phyloP scores from a whole-genome alignment of 2,329 filamentous ascomycete species.

The Epichloe amarillans region DNA sequence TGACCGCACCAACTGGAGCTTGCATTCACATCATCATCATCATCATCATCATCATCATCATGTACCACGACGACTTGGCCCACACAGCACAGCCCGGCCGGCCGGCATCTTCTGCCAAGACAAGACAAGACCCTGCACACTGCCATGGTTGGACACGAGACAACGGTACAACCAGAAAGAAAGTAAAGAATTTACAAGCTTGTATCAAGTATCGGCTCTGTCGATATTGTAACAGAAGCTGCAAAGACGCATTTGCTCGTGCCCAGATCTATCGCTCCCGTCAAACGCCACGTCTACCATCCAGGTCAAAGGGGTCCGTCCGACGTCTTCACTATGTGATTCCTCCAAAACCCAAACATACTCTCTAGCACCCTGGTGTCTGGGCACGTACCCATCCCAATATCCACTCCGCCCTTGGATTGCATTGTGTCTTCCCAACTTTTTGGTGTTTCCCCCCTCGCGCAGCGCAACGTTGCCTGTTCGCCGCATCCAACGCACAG shows the following conservation, averaged over 20 bases:
- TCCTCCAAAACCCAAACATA: neutral
- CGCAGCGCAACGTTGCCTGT: neutral
- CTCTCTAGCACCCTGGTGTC: neutral
- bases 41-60: too few relatives aligned
- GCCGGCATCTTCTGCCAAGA: neutral
- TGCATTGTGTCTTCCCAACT: neutral
- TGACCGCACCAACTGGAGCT: neutral
- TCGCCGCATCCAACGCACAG: neutral
- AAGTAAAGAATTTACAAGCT: neutral
- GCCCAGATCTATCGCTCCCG: neutral
- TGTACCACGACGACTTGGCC: neutral
- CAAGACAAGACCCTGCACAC: neutral
- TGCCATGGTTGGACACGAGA: too few relatives aligned
- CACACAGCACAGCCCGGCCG: neutral
- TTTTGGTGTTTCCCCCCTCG: neutral
- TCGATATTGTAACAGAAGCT: neutral
- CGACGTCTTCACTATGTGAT: neutral
- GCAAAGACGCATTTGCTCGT: neutral
- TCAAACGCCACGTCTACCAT: conserved; percentile 1
- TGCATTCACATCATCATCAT: neutral
- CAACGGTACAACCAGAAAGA: too few relatives aligned
- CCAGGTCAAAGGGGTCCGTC: neutral
- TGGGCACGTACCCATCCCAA: neutral
- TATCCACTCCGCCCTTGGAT: neutral
- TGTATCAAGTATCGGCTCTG: neutral